Evolutionary conservation across 2,329 filamentous ascomycete genomes (phyloP), one percentile per base, ranked within the genome.

Genomic region (Botrytis medusae): DNA sequence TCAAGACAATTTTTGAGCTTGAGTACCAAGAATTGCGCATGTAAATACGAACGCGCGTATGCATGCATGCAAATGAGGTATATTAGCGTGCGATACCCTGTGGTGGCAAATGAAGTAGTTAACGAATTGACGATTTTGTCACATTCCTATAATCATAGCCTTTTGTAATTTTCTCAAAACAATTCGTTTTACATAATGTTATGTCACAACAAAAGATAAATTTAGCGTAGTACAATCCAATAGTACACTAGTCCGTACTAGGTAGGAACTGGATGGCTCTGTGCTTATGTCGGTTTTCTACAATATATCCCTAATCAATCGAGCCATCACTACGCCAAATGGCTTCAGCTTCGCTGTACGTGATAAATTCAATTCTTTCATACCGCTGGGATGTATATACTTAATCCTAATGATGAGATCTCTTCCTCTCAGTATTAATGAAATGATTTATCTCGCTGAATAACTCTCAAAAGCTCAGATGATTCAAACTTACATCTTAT

Each of bases 401-500:
- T 6, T 1, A 4, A 51, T 6, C 25, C 4, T 1, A 14, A 1
- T 25, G 0, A 25, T 25, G 3, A 51, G 1, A 14, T 25, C 12
- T 10, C 8, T 25, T 22, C 42, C 22, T 12, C 25, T 25, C 1
- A 51, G 25, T 4, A 48, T 48, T 10, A 22, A 9, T 22, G 10
- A 10, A 5, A 22, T 22, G 7, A 48, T 22, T 4, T 8, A 48
- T 12, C 22, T 48, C 22, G 6, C 46, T 0, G 25, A 10, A 25
- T 9, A 25, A 48, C 12, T 22, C 8, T 48, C 22, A 48, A 48
- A 10, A 9, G 10, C 1, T 48, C 20, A 48, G 22, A 48, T 22
- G 12, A 25, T 22, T 22, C 9, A 48, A 25, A 48, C 4, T 48
- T 25, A 12, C 22, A 44, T 44, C 16, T 20, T 44, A 44, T 44